Percentiles rank a stretch among this genome's conserved stretches.
Conservation (phyloP, 140 eudicot species). For the Bidens hawaiensis region DNA sequence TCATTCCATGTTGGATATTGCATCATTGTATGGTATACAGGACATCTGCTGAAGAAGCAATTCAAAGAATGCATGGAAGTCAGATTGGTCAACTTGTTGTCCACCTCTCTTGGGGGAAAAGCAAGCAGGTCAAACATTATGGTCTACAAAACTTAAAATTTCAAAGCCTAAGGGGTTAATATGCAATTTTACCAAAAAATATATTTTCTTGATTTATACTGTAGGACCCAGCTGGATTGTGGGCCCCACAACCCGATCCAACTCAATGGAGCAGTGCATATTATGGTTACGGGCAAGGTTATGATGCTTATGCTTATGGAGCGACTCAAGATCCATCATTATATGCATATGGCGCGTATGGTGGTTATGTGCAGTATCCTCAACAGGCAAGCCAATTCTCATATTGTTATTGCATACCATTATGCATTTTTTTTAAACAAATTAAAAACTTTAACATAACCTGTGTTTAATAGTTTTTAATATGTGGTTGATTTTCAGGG, state of each 20-base stretch:
- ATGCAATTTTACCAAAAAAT: neutral
- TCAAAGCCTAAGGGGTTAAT: neutral
- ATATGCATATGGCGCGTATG: conserved; percentile 81
- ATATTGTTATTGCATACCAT: neutral
- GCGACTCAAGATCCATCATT: conserved; percentile 81
- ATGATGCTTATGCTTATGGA: conserved; percentile 92
- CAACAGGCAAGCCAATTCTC: conserved; percentile 63
- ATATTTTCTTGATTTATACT: conserved; percentile 2
- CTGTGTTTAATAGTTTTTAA: neutral
- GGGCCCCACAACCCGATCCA: conserved; percentile 74
- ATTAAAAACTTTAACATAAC: neutral
- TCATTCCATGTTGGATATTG: conserved; percentile 10
- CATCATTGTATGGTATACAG: conserved; percentile 35
- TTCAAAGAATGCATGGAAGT: conserved; percentile 88
- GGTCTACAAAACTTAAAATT: neutral
- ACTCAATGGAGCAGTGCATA: conserved; percentile 78
- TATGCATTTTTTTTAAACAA: neutral
- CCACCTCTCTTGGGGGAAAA: conserved; percentile 96
- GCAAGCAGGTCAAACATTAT: conserved; percentile 58
- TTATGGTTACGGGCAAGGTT: conserved; percentile 95
- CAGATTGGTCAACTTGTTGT: conserved; percentile 85
- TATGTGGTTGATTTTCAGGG: conserved; percentile 36
- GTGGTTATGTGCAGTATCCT: conserved; percentile 82
- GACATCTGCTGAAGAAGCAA: conserved; percentile 95
- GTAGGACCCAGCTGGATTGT: conserved; percentile 61